Evolutionary conservation across 2,329 filamentous ascomycete species (phyloP), one percentile per base, ranked within the genome.

Genomic region (Aspergillus sp.): DNA sequence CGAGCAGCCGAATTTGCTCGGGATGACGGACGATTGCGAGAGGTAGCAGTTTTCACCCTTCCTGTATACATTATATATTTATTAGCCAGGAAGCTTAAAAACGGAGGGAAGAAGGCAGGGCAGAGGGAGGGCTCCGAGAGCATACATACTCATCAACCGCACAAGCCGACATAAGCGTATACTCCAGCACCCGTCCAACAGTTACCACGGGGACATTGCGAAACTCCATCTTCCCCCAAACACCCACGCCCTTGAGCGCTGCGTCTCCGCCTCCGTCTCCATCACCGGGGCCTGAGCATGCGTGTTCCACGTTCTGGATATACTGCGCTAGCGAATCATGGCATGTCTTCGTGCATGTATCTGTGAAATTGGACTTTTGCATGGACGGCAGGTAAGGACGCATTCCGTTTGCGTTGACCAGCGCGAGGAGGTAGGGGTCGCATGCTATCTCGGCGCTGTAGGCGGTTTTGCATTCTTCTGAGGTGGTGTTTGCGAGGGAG

Each of bases 371-470:
- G 5, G 26, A 18, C 2, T 30, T 18, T 5, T 53, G 34, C 48
- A 56, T 56, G 48, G 26, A 22, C 12, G 39, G 24, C 3, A 50
- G 48, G 12, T 43, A 45, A 4, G 15, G 6, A 5, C 48, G 24
- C 24, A 15, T 18, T 15, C 55, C 54, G 12, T 56, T 30, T n/a
- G 52, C 41, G 44, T 51, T 50, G 18, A 55, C 47, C 2, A 59
- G 43, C 17, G 43, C 12, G 2, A 57, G 20, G n/a, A 61, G 54
- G 24, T 44, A 59, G 2, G 51, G 47, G 5, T 55, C 42, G 51
- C 59, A 61, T 6, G 44, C 32, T 38, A 59, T 59, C 4, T 61
- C 48, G 9, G 59, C 48, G 43, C 57, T 57, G 48, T 62, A 62
- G 8, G 59, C 57, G n/a, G 48, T 22, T 43, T 57, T 59, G 54